Base-by-base conservation (phyloP, 345 rosid species). In the Lumnitzera racemosa region DNA sequence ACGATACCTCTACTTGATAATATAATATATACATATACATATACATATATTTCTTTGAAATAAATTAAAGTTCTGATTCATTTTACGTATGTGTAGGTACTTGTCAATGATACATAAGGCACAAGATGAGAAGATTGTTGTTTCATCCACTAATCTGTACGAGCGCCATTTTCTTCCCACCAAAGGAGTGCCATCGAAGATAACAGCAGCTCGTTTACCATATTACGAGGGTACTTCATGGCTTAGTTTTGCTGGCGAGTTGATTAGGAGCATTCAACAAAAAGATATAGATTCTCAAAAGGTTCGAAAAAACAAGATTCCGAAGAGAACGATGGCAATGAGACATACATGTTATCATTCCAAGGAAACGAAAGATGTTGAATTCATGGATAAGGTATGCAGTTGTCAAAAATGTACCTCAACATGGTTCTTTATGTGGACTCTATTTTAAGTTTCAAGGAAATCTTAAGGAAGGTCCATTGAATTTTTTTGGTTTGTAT, bases 151-250 rank as follows among this genome's bases (percentile, higher is more conserved):
- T 64, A 94, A 88, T 76, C 65, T 94, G 51, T 86, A 83, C 24
- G 96, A 94, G 65, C 91, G 78, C 64, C 84, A 90, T 80, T 88
- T 94, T 63, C 75, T 79, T 69, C 72, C 88, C 58, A 67, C 69
- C 46, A 85, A 90, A 63, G 90, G 89, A 70, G 76, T 86, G 66
- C 81, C 76, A 70, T 89, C 86, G 62, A 88, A 81, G 81, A 85
- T 88, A 61, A 84, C 99, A 8, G 97, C 97, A 51, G 85, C 97
- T 62, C 83, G 96, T 78, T 78, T 94, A 55, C 99, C 99, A 23
- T 90, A 90, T 75, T 94, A 90, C 53, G 99, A 94, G 67, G 99
- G 99, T 64, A 90, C 88, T 76, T 90, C 84, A 63, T 94, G 99
- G 99, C 94, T 96, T 61, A 95, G 90, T 72, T 89, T 89, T 61